Conservation (phyloP, 306 rosid genomes). For the Castanea sativa region DNA sequence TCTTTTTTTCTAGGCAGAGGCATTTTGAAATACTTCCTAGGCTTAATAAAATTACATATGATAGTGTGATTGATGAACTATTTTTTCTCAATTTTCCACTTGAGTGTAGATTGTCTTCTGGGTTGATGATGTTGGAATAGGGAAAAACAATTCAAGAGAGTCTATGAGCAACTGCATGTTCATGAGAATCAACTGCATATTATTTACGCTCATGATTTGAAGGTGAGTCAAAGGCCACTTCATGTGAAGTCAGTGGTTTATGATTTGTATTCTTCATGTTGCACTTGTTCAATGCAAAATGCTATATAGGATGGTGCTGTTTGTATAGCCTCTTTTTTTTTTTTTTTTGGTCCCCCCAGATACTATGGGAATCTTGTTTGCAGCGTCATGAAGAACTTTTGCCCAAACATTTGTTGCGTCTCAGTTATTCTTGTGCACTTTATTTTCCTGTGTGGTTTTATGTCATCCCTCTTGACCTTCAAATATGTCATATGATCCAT, state of each 20-base stretch:
- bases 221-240: constrained; percentile 23
- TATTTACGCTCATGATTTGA: constrained; percentile 29
- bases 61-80: constrained; percentile 36
- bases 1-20: constrained; percentile 32
- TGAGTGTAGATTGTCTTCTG: constrained; percentile 32
- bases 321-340: background rate
- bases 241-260: background rate
- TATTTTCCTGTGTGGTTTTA: background rate
- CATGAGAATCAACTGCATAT: constrained; percentile 40
- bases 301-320: background rate
- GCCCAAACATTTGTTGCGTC: constrained; percentile 32
- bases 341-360: constrained; percentile 8
- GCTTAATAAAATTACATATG: constrained; percentile 35
- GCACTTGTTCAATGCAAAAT: background rate
- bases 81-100: constrained; percentile 38
- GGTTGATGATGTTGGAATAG: constrained; percentile 38
- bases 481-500: background rate
- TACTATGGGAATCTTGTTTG: constrained; percentile 48
- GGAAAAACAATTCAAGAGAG: constrained; percentile 46
- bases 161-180: constrained; percentile 39
- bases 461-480: background rate
- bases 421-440: constrained; percentile 23
- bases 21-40: constrained; percentile 40
- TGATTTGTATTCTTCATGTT: background rate
- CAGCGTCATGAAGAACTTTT: constrained; percentile 39